Evolutionary conservation across 129 eudicot species (phyloP).

Genomic region (Saussurea involucrata): DNA sequence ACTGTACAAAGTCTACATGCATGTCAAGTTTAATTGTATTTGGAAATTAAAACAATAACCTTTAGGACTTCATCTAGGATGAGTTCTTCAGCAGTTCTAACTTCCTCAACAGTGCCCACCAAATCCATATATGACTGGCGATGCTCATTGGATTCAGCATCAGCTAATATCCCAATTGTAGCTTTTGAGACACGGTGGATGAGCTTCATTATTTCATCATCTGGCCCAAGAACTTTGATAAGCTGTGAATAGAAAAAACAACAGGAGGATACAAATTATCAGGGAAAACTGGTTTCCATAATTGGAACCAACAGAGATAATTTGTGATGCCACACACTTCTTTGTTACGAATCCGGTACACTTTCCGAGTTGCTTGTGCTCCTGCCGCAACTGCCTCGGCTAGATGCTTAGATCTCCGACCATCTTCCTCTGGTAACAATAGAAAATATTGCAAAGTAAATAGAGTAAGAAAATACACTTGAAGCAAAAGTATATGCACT

Average conservation of each 20-base stretch:
- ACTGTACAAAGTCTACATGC: neutral
- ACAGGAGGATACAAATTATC: neutral
- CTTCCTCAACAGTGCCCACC: slow-evolving; percentile 25
- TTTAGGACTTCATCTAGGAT: slow-evolving; percentile 16
- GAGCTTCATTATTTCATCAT: neutral
- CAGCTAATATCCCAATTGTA: slow-evolving; percentile 15
- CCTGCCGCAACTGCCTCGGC: slow-evolving; percentile 22
- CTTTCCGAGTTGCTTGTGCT: slow-evolving; percentile 11
- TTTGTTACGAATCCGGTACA: slow-evolving; percentile 17
- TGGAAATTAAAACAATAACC: slow-evolving; percentile 9
- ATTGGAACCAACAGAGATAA: neutral
- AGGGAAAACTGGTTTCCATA: neutral
- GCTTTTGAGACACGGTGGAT: slow-evolving; percentile 23
- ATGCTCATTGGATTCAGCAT: slow-evolving; percentile 7
- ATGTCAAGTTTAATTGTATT: neutral
- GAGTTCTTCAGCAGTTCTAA: slow-evolving; percentile 25
- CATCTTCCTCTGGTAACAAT: slow-evolving; percentile 10
- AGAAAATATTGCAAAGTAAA: neutral
- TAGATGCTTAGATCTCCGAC: slow-evolving; percentile 18
- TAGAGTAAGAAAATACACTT: neutral
- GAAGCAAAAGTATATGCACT: neutral
- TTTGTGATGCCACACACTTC: slow-evolving; percentile 11
- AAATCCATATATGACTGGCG: slow-evolving; percentile 17
- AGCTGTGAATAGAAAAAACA: slow-evolving; percentile 14
- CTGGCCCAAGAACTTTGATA: slow-evolving; percentile 5